phyloP scores from a whole-genome alignment of 208 protist genomes.

The Leptomonas pyrrhocoris region DNA sequence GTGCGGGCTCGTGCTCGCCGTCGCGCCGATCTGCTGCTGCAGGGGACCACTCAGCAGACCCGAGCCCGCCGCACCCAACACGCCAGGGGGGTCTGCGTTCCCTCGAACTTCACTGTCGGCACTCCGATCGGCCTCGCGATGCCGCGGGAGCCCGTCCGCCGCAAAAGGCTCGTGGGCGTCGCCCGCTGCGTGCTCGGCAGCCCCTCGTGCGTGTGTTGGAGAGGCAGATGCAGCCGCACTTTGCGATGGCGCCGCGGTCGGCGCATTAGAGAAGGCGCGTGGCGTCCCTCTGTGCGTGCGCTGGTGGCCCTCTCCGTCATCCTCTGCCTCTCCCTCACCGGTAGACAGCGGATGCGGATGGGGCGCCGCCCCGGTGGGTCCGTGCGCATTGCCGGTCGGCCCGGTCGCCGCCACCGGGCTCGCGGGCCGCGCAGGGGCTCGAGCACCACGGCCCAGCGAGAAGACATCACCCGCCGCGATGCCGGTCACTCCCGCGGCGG shows the following conservation, averaged over 20 bases:
- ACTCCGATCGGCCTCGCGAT: background rate
- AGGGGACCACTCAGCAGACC: slow-evolving; percentile 6
- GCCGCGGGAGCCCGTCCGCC: background rate
- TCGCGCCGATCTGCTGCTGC: background rate
- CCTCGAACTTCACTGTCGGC: background rate
- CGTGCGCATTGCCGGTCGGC: background rate
- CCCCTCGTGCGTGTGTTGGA: background rate
- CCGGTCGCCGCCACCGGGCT: background rate
- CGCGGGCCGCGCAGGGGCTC: background rate
- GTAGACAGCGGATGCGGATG: background rate
- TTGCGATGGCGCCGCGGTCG: background rate
- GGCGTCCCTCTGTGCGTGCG: background rate
- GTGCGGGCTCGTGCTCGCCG: background rate
- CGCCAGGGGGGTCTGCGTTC: background rate
- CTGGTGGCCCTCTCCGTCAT: background rate
- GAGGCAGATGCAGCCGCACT: background rate
- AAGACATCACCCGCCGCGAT: slow-evolving; percentile 19
- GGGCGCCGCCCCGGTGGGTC: background rate
- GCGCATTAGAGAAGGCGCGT: slow-evolving; percentile 1
- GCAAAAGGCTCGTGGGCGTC: slow-evolving; percentile 15
- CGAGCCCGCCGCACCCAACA: background rate
- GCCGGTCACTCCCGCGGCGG: background rate
- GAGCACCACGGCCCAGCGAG: slow-evolving; percentile 13
- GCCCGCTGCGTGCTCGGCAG: background rate
- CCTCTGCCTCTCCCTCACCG: slow-evolving; percentile 1